phyloP scores from a whole-genome alignment of 352 stramenopile genomes.

The Pythium angustatum region DNA sequence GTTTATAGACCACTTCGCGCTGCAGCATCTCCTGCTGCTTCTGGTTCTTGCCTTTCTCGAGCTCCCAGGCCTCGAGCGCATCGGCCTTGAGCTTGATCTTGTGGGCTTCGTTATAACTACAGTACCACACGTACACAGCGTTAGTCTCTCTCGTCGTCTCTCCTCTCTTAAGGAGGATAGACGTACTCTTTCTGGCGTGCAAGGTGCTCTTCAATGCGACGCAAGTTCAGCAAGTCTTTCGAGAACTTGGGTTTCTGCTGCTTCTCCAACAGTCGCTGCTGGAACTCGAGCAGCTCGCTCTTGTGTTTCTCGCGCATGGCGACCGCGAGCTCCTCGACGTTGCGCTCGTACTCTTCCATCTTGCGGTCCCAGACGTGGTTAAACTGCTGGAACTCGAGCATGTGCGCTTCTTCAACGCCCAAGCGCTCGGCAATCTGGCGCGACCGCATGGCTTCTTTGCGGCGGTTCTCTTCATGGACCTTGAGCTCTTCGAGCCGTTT shows the following conservation, averaged over 20 bases:
- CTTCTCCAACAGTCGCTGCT: slow-evolving; percentile 91
- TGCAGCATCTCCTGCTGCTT: slow-evolving; percentile 96
- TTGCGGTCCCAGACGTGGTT: slow-evolving; percentile 96
- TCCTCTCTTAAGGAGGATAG: neutral
- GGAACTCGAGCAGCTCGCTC: slow-evolving; percentile 91
- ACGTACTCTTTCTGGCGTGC: slow-evolving; percentile 87
- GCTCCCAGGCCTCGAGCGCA: slow-evolving; percentile 92
- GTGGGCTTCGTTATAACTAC: slow-evolving; percentile 92
- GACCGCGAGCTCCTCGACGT: slow-evolving; percentile 90
- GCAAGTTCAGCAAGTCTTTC: slow-evolving; percentile 93
- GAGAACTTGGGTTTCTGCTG: slow-evolving; percentile 93
- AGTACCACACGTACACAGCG: neutral
- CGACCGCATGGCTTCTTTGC: slow-evolving; percentile 94
- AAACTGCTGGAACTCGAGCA: slow-evolving; percentile 98
- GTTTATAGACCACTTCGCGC: slow-evolving; percentile 94
- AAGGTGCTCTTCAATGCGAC: slow-evolving; percentile 92
- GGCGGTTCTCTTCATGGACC: slow-evolving; percentile 95
- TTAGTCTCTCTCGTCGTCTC: neutral
- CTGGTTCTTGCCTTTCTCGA: slow-evolving; percentile 94
- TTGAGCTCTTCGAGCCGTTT: slow-evolving; percentile 96
- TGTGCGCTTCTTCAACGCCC: slow-evolving; percentile 96
- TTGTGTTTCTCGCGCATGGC: slow-evolving; percentile 90
- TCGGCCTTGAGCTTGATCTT: slow-evolving; percentile 97
- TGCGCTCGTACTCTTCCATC: slow-evolving; percentile 94
- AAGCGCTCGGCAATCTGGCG: slow-evolving; percentile 94